Conservation (phyloP, 345 rosid genomes). For the Populus simonii region DNA sequence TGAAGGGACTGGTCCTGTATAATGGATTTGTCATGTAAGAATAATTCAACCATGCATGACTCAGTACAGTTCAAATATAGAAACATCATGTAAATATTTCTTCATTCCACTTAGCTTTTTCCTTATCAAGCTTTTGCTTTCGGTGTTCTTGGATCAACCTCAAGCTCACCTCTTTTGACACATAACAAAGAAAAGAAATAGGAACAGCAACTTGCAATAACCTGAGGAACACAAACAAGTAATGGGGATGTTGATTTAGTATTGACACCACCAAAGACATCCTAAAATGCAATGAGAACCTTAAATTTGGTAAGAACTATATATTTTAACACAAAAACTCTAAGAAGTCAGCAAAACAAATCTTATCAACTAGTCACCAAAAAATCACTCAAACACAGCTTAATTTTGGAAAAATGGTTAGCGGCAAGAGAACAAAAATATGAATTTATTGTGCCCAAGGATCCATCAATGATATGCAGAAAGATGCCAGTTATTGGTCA, state of each 20-base stretch:
- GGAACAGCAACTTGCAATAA: neutral
- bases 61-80: constrained; percentile 33
- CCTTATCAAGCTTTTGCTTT: constrained; percentile 27
- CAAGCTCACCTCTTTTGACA: constrained; percentile 14
- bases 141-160: constrained; percentile 28
- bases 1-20: constrained; percentile 32
- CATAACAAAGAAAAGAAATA: constrained; percentile 22
- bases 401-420: neutral
- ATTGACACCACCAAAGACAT: constrained; percentile 5
- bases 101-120: constrained; percentile 18
- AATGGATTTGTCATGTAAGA: constrained; percentile 30
- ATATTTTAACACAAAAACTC: neutral
- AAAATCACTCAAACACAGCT: neutral
- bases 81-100: constrained; percentile 30
- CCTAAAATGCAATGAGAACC: neutral
- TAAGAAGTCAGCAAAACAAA: neutral
- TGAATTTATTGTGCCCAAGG: constrained; percentile 6
- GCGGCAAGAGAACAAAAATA: constrained; percentile 4
- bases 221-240: constrained; percentile 15
- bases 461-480: neutral
- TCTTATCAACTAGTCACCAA: neutral
- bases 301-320: neutral
- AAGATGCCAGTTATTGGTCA: constrained; percentile 11
- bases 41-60: constrained; percentile 50
- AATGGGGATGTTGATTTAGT: constrained; percentile 5